Conservation (phyloP, 192 early-diverging fungal species). For the Kappamyces sp. region DNA sequence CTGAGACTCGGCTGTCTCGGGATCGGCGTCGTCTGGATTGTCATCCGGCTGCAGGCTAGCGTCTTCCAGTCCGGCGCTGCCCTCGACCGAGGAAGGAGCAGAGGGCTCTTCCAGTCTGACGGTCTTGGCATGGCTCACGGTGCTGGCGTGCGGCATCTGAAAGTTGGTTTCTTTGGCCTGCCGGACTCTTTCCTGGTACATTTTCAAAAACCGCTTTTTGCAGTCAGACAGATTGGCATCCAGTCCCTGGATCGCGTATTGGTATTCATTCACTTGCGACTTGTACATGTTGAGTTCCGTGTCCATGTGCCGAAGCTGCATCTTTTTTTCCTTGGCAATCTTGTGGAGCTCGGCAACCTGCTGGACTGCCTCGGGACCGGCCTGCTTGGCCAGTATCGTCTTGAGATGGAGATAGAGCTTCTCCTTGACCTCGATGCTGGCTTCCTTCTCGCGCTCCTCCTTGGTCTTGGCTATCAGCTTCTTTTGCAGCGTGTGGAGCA, state of each 20-base stretch:
- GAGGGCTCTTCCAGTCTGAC: neutral
- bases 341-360: slow-evolving; percentile 46
- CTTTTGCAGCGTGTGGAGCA: slow-evolving; percentile 53
- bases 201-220: slow-evolving; percentile 28
- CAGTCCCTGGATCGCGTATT: slow-evolving; percentile 35
- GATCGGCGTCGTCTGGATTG: neutral
- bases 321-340: slow-evolving; percentile 49
- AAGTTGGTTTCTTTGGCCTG: neutral
- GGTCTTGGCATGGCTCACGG: neutral
- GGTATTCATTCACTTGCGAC: slow-evolving; percentile 47
- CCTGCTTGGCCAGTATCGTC: slow-evolving; percentile 46
- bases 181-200: slow-evolving; percentile 8
- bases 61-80: slow-evolving; percentile 2
- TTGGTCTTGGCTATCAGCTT: slow-evolving; percentile 52
- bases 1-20: neutral
- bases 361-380: slow-evolving; percentile 56
- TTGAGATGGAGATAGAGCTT: slow-evolving; percentile 53
- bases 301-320: slow-evolving; percentile 52
- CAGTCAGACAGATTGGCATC: slow-evolving; percentile 31
- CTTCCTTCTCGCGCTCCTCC: slow-evolving; percentile 45
- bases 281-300: slow-evolving; percentile 58
- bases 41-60: neutral
- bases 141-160: neutral
- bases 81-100: neutral
- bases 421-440: slow-evolving; percentile 45